These are phyloP conservation scores for Quercus lobata DNA, from an alignment of 331 rosid genomes.

Conservation along the genomic window DNA sequence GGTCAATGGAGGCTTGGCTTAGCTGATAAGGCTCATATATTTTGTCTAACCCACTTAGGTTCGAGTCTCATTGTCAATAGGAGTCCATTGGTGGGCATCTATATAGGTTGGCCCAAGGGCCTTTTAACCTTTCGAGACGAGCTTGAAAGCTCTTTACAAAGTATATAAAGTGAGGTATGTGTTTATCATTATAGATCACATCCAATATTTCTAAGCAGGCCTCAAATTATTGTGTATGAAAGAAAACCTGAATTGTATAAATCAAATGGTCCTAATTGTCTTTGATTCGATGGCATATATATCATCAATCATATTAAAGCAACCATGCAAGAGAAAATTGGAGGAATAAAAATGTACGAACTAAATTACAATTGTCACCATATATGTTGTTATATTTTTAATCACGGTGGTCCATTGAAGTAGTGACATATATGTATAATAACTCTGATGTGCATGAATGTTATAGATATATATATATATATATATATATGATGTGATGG, in stretches of 20 bases:
- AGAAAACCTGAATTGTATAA: slow-evolving; percentile 22
- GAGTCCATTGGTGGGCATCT: no score
- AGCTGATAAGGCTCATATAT: no score
- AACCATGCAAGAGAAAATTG: slow-evolving; percentile 38
- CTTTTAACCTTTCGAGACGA: background rate
- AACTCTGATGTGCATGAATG: slow-evolving; percentile 2
- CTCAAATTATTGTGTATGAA: background rate
- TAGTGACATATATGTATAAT: slow-evolving; percentile 5
- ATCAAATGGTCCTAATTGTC: slow-evolving; percentile 30
- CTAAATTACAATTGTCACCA: slow-evolving; percentile 32
- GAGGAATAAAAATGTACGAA: slow-evolving; percentile 22
- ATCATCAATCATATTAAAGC: slow-evolving; percentile 22
- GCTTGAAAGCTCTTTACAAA: slow-evolving; percentile 22
- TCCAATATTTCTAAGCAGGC: slow-evolving; percentile 13
- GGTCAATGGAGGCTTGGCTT: background rate
- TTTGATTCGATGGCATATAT: slow-evolving; percentile 23
- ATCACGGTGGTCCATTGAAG: slow-evolving; percentile 45
- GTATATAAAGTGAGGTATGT: slow-evolving; percentile 16
- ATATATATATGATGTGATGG: slow-evolving; percentile 6
- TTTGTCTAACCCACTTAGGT: no score
- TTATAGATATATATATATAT: background rate
- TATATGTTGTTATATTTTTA: slow-evolving; percentile 11
- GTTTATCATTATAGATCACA: slow-evolving; percentile 14
- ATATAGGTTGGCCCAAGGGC: no score
- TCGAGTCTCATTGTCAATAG: no score